These are phyloP conservation scores for Phytophthora podocarpi DNA, from an alignment of 352 stramenopile genomes.

Conservation along the genomic window DNA sequence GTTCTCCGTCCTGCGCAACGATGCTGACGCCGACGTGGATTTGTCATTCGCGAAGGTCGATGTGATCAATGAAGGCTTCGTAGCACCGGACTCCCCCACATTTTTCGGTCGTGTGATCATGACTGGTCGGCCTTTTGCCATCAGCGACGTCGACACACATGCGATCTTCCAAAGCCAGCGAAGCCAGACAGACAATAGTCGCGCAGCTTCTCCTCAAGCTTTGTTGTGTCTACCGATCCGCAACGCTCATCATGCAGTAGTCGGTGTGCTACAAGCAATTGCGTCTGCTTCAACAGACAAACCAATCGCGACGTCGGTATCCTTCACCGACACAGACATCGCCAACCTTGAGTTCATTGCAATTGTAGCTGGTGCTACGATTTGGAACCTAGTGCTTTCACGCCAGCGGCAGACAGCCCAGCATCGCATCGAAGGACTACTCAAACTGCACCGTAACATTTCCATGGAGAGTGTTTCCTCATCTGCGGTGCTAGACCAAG, in stretches of 20 bases:
- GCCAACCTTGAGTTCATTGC: conserved; percentile 61
- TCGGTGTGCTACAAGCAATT: conserved; percentile 54
- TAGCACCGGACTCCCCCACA: conserved; percentile 59
- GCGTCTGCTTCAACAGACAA: conserved; percentile 5
- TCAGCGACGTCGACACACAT: conserved; percentile 64
- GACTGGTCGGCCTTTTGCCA: conserved; percentile 58
- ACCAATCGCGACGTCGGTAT: background rate
- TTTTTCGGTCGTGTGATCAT: conserved; percentile 73
- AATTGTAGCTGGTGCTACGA: conserved; percentile 60
- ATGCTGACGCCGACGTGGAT: background rate
- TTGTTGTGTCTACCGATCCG: conserved; percentile 70
- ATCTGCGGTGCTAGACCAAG: conserved; percentile 57
- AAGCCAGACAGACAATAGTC: conserved; percentile 24
- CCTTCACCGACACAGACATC: conserved; percentile 53
- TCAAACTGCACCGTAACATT: conserved; percentile 77
- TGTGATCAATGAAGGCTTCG: conserved; percentile 61
- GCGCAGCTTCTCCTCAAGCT: conserved; percentile 33
- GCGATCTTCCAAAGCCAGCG: conserved; percentile 58
- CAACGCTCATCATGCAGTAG: conserved; percentile 65
- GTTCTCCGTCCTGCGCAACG: conserved; percentile 37
- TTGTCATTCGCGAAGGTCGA: conserved; percentile 20
- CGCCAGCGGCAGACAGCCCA: conserved; percentile 69
- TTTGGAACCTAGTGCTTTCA: conserved; percentile 73
- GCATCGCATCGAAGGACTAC: conserved; percentile 67
- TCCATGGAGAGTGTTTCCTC: conserved; percentile 70